Percentiles rank a stretch among this genome's conserved stretches.
Evolutionary conservation across 148 eudicot species (phyloP).

Genomic region (Cornus controversa): DNA sequence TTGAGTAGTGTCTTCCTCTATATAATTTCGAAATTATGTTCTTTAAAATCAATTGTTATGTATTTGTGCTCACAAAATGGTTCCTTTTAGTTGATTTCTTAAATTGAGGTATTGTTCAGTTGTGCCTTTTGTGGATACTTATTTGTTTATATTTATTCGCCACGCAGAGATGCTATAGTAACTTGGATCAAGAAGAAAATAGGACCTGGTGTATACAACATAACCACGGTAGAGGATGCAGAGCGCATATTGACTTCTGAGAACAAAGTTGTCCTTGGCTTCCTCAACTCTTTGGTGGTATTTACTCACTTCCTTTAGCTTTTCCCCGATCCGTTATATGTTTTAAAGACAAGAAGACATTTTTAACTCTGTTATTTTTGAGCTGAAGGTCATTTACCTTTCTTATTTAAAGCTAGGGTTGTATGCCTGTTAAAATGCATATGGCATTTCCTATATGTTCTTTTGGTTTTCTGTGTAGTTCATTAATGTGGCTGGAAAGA

Average conservation of each 20-base stretch:
- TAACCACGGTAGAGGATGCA: conserved; percentile 71
- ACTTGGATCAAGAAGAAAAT: conserved; percentile 94
- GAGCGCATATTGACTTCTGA: conserved; percentile 70
- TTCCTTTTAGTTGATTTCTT: neutral
- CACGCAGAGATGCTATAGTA: conserved; percentile 74
- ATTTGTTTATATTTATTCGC: conserved; percentile 9
- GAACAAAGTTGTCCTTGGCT: conserved; percentile 69
- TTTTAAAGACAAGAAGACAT: too few species aligned
- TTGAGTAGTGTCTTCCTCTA: neutral
- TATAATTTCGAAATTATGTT: neutral
- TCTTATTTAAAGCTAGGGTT: too few species aligned
- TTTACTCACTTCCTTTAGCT: too few species aligned
- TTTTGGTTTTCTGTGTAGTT: too few species aligned
- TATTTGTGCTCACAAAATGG: neutral
- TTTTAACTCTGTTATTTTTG: neutral
- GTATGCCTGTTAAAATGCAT: too few species aligned
- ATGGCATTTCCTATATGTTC: too few species aligned
- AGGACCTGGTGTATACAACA: conserved; percentile 78
- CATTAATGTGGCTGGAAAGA: neutral
- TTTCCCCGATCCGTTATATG: too few species aligned
- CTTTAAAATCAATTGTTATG: neutral
- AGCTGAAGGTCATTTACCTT: neutral
- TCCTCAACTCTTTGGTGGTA: conserved; percentile 79
- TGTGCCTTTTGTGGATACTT: neutral
- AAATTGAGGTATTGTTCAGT: neutral